These are phyloP conservation scores for Botrytis fragariae DNA, from an alignment of 2,329 filamentous ascomycete species.

Conservation along the genomic window DNA sequence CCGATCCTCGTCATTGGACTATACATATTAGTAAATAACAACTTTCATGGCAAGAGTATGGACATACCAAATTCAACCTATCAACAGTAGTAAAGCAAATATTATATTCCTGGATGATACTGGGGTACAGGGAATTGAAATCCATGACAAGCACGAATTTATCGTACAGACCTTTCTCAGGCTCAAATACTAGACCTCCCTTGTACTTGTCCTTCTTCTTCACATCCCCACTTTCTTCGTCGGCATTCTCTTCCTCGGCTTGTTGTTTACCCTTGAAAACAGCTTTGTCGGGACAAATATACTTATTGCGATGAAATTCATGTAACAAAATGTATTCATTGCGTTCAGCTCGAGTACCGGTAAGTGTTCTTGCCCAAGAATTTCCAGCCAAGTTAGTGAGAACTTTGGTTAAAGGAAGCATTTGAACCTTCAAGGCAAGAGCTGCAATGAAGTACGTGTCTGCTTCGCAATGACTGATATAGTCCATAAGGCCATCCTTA, in stretches of 20 bases:
- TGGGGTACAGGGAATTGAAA: slow-evolving; percentile 98
- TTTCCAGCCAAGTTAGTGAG: slow-evolving; percentile 96
- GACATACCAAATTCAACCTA: slow-evolving; percentile 64
- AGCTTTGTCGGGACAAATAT: slow-evolving; percentile 95
- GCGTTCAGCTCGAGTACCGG: slow-evolving; percentile 91
- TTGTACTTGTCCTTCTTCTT: slow-evolving; percentile 99
- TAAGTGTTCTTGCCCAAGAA: slow-evolving; percentile 94
- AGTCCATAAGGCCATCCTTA: slow-evolving; percentile 85
- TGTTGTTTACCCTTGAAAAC: slow-evolving; percentile 73
- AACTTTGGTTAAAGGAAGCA: slow-evolving; percentile 90
- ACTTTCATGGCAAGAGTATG: neutral
- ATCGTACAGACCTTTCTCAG: slow-evolving; percentile 95
- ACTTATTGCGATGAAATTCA: slow-evolving; percentile 95
- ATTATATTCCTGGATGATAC: slow-evolving; percentile 99
- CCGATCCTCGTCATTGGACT: slow-evolving; percentile 77
- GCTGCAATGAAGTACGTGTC: slow-evolving; percentile 97
- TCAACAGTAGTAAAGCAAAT: slow-evolving; percentile 99
- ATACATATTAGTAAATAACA: slow-evolving; percentile 30
- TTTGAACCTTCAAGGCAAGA: slow-evolving; percentile 81
- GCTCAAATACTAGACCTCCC: slow-evolving; percentile 96
- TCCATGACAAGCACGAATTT: slow-evolving; percentile 99
- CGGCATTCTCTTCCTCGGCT: slow-evolving; percentile 65
- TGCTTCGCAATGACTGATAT: slow-evolving; percentile 87
- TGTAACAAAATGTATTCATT: slow-evolving; percentile 99
- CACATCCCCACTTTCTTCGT: slow-evolving; percentile 68